Evolutionary conservation across 78 protist species (phyloP), one percentile per base, ranked within the genome.

Genomic region (Trichosphaerium sp.): DNA sequence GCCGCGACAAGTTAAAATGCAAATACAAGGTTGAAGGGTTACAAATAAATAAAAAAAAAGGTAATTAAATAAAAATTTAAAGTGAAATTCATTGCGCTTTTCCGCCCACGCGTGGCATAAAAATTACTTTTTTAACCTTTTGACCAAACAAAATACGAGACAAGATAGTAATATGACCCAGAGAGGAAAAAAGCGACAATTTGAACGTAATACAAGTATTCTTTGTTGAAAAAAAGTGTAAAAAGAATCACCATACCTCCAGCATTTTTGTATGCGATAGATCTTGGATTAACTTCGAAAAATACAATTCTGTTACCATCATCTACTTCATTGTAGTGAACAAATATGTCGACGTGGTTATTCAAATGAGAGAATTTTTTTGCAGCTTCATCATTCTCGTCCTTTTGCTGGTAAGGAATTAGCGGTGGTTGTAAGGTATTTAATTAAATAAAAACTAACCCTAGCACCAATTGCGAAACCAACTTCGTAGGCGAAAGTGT

Each of bases 281-380:
- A 68, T 11, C 21, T 2, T 7, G 92, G 88, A 29, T 39, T 35
- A 1, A 85, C 79, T 37, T 58, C 84, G 26, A 88, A 85, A 37
- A 89, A 89, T 12, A 91, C 96, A 15, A 91, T 56, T 14, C 85
- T 62, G 2, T 52, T 69, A 4, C 69, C 58, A 14, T 34, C 54
- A 14, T 39, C 44, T 0, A 48, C 52, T 1, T 41, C 31, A 47
- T 91, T 83, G 57, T 79, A 74, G 31, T 1, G 14, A 29, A 91
- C 21, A 7, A 2, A 59, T 21, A 88, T 81, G n/a, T 55, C 35
- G 1, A 78, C 43, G 65, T 88, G 93, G 81, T 88, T 88, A 65
- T 83, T 39, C 54, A 74, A 54, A 39, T 14, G n/a, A n/a, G n/a
- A n/a, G n/a, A 55, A 11, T 11, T 8, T n/a, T 15, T n/a, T n/a